Percentiles rank a stretch among this genome's conserved stretches.
Evolutionary conservation across 1,139 yeast genomes (phyloP).

Genomic region (Candida gigantensis): DNA sequence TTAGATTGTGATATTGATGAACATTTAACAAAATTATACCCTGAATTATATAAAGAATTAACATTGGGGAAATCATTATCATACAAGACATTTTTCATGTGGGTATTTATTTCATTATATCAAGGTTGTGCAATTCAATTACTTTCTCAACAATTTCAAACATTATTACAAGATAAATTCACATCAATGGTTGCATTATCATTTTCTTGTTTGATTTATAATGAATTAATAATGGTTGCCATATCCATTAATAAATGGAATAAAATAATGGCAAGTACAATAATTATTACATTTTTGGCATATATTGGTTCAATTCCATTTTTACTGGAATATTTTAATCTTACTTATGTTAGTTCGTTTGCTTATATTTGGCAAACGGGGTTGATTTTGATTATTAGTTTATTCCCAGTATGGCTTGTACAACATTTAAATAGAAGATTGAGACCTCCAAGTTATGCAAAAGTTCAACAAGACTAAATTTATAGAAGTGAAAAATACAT

Average conservation of each 20-base stretch:
- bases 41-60: conserved; percentile 91
- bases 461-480: conserved; percentile 75
- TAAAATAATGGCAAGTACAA: conserved; percentile 70
- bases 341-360: conserved; percentile 59
- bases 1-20: conserved; percentile 91
- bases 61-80: conserved; percentile 86
- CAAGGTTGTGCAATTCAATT: conserved; percentile 87
- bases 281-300: conserved; percentile 65
- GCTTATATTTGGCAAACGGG: conserved; percentile 70
- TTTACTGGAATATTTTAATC: conserved; percentile 78
- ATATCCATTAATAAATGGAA: conserved; percentile 91
- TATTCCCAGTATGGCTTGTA: conserved; percentile 88
- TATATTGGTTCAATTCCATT: conserved; percentile 81
- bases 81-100: conserved; percentile 82
- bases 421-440: conserved; percentile 72
- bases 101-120: conserved; percentile 85
- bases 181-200: conserved; percentile 81
- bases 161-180: conserved; percentile 57
- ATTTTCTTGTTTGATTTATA: conserved; percentile 75
- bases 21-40: conserved; percentile 83
- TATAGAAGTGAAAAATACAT: background rate
- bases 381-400: conserved; percentile 65
- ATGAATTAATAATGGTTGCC: conserved; percentile 93
- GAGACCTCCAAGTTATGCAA: conserved; percentile 97
- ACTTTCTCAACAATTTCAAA: conserved; percentile 72